A percentile compares a stretch with the other conserved stretches of the same genome.
phyloP scores from a whole-genome alignment of 768 basidiomycete species.

The Tulasnella sp. region DNA sequence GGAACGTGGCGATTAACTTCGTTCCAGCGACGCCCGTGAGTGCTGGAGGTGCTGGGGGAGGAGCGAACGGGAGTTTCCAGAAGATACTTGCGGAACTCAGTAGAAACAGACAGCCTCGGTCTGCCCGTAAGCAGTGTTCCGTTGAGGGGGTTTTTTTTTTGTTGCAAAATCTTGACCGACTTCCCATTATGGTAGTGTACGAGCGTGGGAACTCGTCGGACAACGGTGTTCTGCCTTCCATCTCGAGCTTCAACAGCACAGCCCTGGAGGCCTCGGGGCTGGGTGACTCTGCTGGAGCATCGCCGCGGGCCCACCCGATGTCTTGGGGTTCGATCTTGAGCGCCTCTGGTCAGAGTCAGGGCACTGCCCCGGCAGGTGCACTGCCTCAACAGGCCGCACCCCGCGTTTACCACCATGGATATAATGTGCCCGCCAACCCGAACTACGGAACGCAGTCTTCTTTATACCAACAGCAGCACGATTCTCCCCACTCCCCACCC shows the following conservation, averaged over 20 bases:
- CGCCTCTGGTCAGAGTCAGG: constrained; percentile 16
- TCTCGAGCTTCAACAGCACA: constrained; percentile 6
- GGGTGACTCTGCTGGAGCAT: background rate
- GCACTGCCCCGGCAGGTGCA: constrained; percentile 8
- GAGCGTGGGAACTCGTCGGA: constrained; percentile 9
- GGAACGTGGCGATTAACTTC: constrained; percentile 58
- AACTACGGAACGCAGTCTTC: background rate
- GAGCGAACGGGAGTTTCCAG: constrained; percentile 42
- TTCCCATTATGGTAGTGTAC: constrained; percentile 1
- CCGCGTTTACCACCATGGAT: constrained; percentile 12
- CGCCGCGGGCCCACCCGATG: constrained; percentile 4
- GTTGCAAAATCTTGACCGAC: background rate
- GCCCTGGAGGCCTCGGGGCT: constrained; percentile 1
- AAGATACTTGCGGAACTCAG: constrained; percentile 36
- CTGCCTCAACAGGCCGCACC: constrained; percentile 5
- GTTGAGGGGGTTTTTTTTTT: background rate
- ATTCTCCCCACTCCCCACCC: constrained; percentile 1
- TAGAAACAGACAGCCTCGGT: background rate
- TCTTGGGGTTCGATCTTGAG: constrained; percentile 7
- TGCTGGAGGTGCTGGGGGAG: constrained; percentile 38
- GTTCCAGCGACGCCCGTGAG: constrained; percentile 75
- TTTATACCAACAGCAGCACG: background rate
- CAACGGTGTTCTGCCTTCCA: background rate
- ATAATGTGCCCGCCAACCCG: constrained; percentile 5
- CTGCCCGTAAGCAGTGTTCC: no score